These are phyloP conservation scores for Exophiala aquamarina DNA, from an alignment of 2,329 filamentous ascomycete genomes.

Conservation along the genomic window DNA sequence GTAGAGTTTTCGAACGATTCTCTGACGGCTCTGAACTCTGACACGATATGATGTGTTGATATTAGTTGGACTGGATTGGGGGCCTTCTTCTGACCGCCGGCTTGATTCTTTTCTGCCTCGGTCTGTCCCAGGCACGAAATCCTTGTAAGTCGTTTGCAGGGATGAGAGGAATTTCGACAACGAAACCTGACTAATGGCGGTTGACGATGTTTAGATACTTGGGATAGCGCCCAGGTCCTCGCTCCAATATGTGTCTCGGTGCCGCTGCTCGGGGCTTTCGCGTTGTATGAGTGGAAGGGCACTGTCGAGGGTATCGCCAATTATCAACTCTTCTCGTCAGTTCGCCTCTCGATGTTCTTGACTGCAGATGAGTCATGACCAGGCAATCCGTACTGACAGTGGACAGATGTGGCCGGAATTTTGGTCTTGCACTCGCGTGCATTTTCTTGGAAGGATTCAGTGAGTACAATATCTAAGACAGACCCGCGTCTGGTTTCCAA, in stretches of 20 bases:
- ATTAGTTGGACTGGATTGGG: constrained; percentile 5
- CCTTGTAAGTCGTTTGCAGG: not conserved
- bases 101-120: constrained; percentile 3
- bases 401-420: not conserved
- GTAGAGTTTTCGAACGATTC: constrained; percentile 1
- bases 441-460: constrained; percentile 6
- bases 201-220: constrained; percentile 4
- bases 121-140: constrained; percentile 2
- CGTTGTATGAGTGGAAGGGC: constrained; percentile 2
- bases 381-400: constrained; percentile 5
- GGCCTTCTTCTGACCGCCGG: constrained; percentile 1
- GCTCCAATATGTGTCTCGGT: constrained; percentile 3
- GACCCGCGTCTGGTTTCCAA: not conserved
- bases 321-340: constrained; percentile 5
- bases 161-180: not conserved
- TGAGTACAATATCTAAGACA: not conserved
- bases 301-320: not conserved
- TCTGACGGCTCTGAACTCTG: not conserved
- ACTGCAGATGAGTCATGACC: not conserved
- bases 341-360: not conserved
- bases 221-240: constrained; percentile 2
- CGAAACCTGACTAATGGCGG: constrained; percentile 1
- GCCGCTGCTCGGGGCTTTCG: not conserved
- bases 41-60: constrained; percentile 3
- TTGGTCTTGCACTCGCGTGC: constrained; percentile 1